A percentile compares a stretch with the other conserved stretches of the same genome.
Evolutionary conservation across 352 stramenopile species (phyloP).

Genomic region (Phytopythium montanum): DNA sequence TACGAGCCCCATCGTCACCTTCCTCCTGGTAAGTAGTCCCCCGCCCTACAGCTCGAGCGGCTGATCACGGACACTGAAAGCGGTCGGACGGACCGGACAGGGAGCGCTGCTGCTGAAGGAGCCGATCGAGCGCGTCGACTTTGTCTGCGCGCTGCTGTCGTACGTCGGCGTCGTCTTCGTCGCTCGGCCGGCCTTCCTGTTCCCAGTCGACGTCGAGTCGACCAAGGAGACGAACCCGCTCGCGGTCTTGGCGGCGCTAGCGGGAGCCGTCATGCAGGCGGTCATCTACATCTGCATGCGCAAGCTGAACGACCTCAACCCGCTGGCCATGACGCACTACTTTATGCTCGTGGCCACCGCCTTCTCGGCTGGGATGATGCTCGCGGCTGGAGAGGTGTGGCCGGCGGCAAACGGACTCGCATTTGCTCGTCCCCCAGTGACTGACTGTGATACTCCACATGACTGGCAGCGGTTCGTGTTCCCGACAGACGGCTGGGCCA

Average conservation of each 20-base stretch:
- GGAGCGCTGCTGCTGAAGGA: constrained; percentile 42
- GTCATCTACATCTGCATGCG: constrained; percentile 46
- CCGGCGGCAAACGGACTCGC: background rate
- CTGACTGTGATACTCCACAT: background rate
- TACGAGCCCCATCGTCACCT: constrained; percentile 56
- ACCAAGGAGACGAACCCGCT: constrained; percentile 18
- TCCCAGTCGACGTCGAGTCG: constrained; percentile 18
- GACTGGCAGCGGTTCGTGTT: constrained; percentile 14
- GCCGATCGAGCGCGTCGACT: constrained; percentile 38
- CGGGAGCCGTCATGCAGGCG: constrained; percentile 24
- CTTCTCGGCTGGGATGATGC: constrained; percentile 24
- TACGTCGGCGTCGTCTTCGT: constrained; percentile 59
- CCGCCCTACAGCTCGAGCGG: background rate
- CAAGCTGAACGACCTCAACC: constrained; percentile 44
- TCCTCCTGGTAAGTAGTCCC: constrained; percentile 39
- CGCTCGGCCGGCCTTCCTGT: constrained; percentile 45
- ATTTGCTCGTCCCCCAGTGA: too few species aligned
- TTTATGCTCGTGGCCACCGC: constrained; percentile 37
- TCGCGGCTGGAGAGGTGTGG: constrained; percentile 25
- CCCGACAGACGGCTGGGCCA: constrained; percentile 18
- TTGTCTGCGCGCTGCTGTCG: constrained; percentile 35
- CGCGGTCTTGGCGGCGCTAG: constrained; percentile 31
- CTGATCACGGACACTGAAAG: background rate
- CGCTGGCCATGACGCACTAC: constrained; percentile 39
- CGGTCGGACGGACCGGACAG: constrained; percentile 22